phyloP scores from a whole-genome alignment of 108 stramenopile species.

The Stephanodiscus minutulus region DNA sequence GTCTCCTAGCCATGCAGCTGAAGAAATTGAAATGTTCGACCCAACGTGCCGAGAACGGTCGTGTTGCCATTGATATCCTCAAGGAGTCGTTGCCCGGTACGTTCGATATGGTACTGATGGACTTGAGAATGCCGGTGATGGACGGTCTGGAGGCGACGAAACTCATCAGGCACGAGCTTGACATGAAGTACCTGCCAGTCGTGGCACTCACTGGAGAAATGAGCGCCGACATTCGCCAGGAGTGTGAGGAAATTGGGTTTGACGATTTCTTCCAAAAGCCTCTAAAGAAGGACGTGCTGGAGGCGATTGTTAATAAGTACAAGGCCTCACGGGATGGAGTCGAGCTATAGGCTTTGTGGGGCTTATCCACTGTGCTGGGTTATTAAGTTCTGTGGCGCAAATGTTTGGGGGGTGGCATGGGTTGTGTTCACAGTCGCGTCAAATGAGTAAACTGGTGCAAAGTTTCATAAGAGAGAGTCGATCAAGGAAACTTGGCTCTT shows the following conservation, averaged over 20 bases:
- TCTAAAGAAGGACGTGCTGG: conserved; percentile 3
- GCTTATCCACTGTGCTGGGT: no score
- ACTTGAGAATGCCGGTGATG: conserved; percentile 65
- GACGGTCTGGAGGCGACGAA: conserved; percentile 58
- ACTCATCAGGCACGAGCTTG: conserved; percentile 29
- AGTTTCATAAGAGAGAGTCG: no score
- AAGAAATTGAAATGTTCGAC: conserved; percentile 37
- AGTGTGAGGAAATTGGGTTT: conserved; percentile 39
- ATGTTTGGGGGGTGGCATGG: no score
- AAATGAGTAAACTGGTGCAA: no score
- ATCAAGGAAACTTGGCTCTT: no score
- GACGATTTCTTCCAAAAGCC: conserved; percentile 32
- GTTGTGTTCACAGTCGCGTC: no score
- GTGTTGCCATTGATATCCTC: conserved; percentile 50
- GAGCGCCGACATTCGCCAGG: conserved; percentile 16
- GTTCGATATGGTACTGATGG: conserved; percentile 57
- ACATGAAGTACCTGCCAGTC: conserved; percentile 32
- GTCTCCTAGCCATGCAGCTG: conserved; percentile 31
- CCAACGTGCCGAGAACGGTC: conserved; percentile 51
- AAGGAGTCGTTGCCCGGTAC: conserved; percentile 23
- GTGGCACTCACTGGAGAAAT: conserved; percentile 38
- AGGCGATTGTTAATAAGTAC: not conserved
- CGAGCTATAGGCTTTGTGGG: not conserved
- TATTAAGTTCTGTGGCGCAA: no score
- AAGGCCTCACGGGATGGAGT: not conserved